Evolutionary conservation across 768 basidiomycete species (phyloP).

Genomic region (Amanita brunnescens): DNA sequence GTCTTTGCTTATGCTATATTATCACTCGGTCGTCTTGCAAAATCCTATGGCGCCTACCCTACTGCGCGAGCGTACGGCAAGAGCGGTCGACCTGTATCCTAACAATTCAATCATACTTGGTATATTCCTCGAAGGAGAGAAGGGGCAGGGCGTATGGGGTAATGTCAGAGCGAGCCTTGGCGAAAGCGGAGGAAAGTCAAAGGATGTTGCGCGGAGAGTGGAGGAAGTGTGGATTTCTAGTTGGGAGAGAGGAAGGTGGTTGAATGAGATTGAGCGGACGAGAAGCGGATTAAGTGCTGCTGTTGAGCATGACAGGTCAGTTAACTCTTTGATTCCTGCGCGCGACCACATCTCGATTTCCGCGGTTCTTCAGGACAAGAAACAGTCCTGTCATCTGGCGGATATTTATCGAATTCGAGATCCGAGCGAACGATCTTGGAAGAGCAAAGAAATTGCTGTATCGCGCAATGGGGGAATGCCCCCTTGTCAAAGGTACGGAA

Average conservation of each 20-base stretch:
- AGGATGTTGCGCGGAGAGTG: conserved; percentile 48
- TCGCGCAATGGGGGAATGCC: conserved; percentile 67
- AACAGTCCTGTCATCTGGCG: conserved; percentile 64
- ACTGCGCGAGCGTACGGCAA: conserved; percentile 47
- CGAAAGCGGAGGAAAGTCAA: conserved; percentile 37
- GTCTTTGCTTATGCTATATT: conserved; percentile 51
- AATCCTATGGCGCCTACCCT: conserved; percentile 49
- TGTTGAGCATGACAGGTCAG: conserved; percentile 52
- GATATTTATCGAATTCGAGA: conserved; percentile 71
- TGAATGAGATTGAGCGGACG: conserved; percentile 60
- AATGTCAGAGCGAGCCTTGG: conserved; percentile 50
- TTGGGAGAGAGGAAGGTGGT: conserved; percentile 74
- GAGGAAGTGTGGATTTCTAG: conserved; percentile 72
- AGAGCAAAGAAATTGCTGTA: conserved; percentile 67
- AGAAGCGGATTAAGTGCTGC: conserved; percentile 54
- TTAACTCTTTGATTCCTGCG: conserved; percentile 21
- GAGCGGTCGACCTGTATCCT: conserved; percentile 50
- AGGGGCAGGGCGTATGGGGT: conserved; percentile 74
- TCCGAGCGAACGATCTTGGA: conserved; percentile 45
- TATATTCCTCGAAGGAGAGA: conserved; percentile 69
- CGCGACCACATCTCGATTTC: conserved; percentile 7
- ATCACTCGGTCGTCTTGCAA: conserved; percentile 44
- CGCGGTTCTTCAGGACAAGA: conserved; percentile 41
- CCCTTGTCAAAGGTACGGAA: conserved; percentile 57
- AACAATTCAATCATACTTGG: conserved; percentile 66